A percentile compares a stretch with the other conserved stretches of the same genome.
phyloP scores from a whole-genome alignment of 345 rosid species.

The Anastatica hierochuntica region DNA sequence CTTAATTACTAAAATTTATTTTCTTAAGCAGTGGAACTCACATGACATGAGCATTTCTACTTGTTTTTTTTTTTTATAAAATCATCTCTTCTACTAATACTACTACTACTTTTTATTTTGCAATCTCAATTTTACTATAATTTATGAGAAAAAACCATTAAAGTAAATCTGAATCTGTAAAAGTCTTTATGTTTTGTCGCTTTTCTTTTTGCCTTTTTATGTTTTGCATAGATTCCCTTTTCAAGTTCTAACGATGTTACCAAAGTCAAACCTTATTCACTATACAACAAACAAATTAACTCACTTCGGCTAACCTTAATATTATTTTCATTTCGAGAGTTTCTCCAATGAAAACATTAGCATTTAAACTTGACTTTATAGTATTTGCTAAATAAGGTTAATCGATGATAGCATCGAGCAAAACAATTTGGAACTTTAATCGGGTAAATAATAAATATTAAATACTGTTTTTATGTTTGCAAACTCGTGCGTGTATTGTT shows the following conservation, averaged over 20 bases:
- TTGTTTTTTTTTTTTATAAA: too few species aligned
- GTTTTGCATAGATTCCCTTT: conserved; percentile 13
- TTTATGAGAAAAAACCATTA: neutral
- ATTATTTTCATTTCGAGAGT: neutral
- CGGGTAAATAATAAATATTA: too few species aligned
- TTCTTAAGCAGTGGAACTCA: too few species aligned
- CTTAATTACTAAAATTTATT: too few species aligned
- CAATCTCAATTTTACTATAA: neutral
- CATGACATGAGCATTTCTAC: too few species aligned
- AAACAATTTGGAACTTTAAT: too few species aligned
- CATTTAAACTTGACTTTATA: too few species aligned
- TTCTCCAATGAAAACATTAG: neutral
- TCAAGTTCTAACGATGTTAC: conserved; percentile 3
- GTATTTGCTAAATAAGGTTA: too few species aligned
- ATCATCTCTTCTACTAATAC: too few species aligned
- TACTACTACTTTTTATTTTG: neutral
- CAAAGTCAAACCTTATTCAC: conserved; percentile 13
- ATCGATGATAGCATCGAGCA: too few species aligned
- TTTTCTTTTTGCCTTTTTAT: neutral
- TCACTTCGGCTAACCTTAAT: neutral
- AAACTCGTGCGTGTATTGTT: too few species aligned
- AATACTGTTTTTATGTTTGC: too few species aligned
- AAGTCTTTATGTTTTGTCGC: neutral
- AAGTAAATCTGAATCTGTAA: conserved; percentile 14
- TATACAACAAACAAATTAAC: neutral